Percentiles rank a stretch among this genome's conserved stretches.
These are phyloP conservation scores for Fallopia convolvulus DNA, from an alignment of 148 eudicot species.

Conservation along the genomic window DNA sequence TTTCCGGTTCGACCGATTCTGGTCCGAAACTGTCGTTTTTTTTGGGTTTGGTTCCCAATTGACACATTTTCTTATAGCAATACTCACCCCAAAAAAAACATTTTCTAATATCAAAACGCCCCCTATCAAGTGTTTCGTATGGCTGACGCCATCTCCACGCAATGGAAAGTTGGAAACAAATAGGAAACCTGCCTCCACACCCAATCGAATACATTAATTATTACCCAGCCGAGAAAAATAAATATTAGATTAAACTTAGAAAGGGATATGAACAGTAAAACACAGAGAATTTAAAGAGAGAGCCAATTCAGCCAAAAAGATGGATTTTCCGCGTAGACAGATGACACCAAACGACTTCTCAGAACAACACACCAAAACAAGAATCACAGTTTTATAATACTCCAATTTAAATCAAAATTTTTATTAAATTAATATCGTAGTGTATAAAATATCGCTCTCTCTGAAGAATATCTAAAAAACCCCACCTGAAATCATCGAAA, in stretches of 20 bases:
- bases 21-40: too few relatives aligned
- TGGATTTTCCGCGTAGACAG: constrained; percentile 69
- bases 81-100: too few relatives aligned
- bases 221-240: background rate
- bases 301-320: constrained; percentile 10
- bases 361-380: too few relatives aligned
- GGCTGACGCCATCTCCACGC: constrained; percentile 46
- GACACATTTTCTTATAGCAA: too few relatives aligned
- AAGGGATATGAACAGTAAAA: background rate
- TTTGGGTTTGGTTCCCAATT: too few relatives aligned
- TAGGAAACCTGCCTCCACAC: constrained; percentile 26
- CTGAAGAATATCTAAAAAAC: constrained; percentile 5
- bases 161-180: constrained; percentile 28
- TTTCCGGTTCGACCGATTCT: too few relatives aligned
- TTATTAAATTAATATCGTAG: too few relatives aligned
- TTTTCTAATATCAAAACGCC: too few relatives aligned
- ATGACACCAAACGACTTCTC: constrained; percentile 26
- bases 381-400: too few relatives aligned
- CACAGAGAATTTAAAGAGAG: background rate
- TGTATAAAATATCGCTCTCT: background rate
- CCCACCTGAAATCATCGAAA: constrained; percentile 6
- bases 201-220: background rate
- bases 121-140: constrained; percentile 14
- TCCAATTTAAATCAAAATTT: too few relatives aligned
- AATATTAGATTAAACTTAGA: background rate